Evolutionary conservation across 495 filamentous ascomycete species (phyloP).

Genomic region (Lasiosphaeria miniovina): DNA sequence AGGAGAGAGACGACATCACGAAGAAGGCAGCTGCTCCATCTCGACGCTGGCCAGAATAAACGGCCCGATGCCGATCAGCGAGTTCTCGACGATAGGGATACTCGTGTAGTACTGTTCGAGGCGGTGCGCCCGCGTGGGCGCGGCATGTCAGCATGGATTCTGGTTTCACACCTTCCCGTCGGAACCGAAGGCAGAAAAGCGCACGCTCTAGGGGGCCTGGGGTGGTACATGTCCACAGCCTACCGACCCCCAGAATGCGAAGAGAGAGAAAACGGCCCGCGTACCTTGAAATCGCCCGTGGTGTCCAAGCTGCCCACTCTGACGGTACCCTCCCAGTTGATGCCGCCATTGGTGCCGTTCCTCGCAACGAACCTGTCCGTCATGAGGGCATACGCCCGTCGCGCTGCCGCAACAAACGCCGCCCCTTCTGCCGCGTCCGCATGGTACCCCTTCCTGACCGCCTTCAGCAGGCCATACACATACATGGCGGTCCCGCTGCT

Average conservation of each 20-base stretch:
- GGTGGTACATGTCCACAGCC: too few relatives aligned
- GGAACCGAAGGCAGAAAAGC: neutral
- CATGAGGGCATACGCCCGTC: conserved; percentile 26
- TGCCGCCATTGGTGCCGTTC: conserved; percentile 34
- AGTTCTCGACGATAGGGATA: conserved; percentile 9
- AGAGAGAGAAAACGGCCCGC: neutral
- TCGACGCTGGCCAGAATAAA: conserved; percentile 13
- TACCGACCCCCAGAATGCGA: neutral
- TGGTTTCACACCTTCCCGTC: neutral
- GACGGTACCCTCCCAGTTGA: conserved; percentile 55
- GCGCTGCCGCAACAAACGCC: conserved; percentile 31
- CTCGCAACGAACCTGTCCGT: conserved; percentile 37
- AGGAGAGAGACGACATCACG: too few relatives aligned
- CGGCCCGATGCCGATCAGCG: conserved; percentile 7
- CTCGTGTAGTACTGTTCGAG: conserved; percentile 13
- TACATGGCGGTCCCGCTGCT: conserved; percentile 60
- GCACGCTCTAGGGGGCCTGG: too few relatives aligned
- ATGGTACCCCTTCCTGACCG: conserved; percentile 41
- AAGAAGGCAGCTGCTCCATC: conserved; percentile 3
- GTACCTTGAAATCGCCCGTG: conserved; percentile 45
- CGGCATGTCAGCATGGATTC: neutral
- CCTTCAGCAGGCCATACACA: conserved; percentile 53
- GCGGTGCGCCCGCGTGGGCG: neutral
- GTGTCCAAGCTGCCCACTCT: conserved; percentile 53
- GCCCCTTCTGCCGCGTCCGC: conserved; percentile 10